Evolutionary conservation across 805 yeast species (phyloP), one percentile per base, ranked within the genome.

Genomic region (Metschnikowia koreensis): DNA sequence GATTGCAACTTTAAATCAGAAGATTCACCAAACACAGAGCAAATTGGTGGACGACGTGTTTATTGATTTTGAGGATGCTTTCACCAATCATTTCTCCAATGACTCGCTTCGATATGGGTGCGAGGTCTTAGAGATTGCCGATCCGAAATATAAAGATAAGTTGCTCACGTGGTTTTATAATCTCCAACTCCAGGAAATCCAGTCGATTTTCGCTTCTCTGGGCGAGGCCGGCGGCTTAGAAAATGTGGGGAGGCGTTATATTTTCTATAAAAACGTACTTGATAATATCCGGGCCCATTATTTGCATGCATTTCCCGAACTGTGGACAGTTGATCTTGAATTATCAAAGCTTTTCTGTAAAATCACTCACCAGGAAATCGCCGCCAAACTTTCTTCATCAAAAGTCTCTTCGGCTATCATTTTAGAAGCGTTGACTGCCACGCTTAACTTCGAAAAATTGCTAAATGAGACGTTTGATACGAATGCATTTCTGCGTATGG

Each of bases 201-300:
- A 79, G 36, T 71, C 81, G 22, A 89, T 94, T 10, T 94, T 94
- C 69, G 80, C 82, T 48, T 76, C 84, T 9, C 77, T 83, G 12
- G 97, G 91, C 60, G 99, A 94, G 68, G 99, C 99, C 0, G 97
- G 97, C 0, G 86, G 96, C 6, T 71, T 94, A 53, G 99, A 94
- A 53, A 94, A 94, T 67, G 69, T 94, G 47, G 79, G 82, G 31
- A 74, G 97, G 58, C 74, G 99, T 45, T 94, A 83, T 66, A 80
- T 91, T 33, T 93, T 87, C 66, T 88, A 89, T 68, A 84, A 86
- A 58, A 84, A 87, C 58, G 79, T 89, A 1, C 69, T 93, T 53
- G 79, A 77, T 48, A 75, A 77, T 22, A 82, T 84, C 58, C 84
- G 82, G 53, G 66, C 81, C 1, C 76, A 75, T 33, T 82, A 79